Evolutionary conservation across 305 asterid genomes (phyloP), one percentile per base, ranked within the genome.

Genomic region (Rubia peregrina): DNA sequence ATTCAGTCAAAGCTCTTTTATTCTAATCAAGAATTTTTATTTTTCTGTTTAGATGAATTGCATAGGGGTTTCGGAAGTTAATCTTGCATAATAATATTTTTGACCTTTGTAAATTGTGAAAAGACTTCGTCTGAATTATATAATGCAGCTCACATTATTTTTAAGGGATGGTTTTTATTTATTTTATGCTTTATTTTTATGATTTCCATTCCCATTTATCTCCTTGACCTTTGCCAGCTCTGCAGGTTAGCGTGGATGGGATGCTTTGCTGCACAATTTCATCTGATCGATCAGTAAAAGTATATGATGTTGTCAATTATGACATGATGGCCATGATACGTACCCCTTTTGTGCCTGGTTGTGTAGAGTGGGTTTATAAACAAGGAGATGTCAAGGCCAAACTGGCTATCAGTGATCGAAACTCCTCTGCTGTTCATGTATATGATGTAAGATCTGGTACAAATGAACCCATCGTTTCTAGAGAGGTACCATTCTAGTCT

Each of bases 311-410:
- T 36, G 88, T 88, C 79, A 94, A 91, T 87, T 94, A 87, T 77
- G 99, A 94, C 77, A 94, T 94, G 99, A 94, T 94, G 98, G 90
- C 96, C 67, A 94, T 94, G 99, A 83, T 94, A 79, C 90, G 96
- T 61, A 89, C 91, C 73, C 89, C 97, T 6, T 94, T 83, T 79
- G 87, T 88, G 83, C 96, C 99, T 73, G 95, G 98, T 43, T 86
- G 88, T 82, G 82, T 80, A 65, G 95, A 89, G 67, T 94, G 99
- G 97, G 95, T 94, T 57, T 94, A 91, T 78, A 94, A 87, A 77
- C 96, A 82, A 81, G 98, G 99, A 76, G 95, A 86, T 77, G 92
- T 90, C 64, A 91, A 89, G 83, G 96, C 95, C 7, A 91, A 89
- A 83, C 80, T 91, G 70, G 99, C 99, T 21, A 72, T 91, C 76